A percentile compares a stretch with the other conserved stretches of the same genome.
Conservation (phyloP, 805 yeast genomes). For the Maudiozyma pseudohumilis region DNA sequence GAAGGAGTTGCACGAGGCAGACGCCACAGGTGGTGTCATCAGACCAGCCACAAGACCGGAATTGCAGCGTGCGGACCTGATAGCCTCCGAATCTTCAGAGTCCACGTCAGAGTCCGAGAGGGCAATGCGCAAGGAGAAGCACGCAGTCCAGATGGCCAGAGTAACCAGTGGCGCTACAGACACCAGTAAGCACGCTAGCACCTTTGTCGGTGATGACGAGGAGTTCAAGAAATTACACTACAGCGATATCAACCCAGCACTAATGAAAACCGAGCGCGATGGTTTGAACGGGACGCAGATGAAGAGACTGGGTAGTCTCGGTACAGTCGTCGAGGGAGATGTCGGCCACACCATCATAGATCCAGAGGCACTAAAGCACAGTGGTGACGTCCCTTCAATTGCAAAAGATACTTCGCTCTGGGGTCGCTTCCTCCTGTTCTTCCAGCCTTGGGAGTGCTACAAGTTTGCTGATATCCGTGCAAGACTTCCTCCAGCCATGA, state of each 20-base stretch:
- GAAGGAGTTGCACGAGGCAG: conserved; percentile 15
- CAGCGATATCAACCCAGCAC: conserved; percentile 15
- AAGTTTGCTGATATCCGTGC: conserved; percentile 37
- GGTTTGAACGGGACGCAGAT: not conserved
- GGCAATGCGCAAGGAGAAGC: not conserved
- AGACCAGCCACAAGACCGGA: conserved; percentile 25
- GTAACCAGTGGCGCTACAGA: conserved; percentile 2
- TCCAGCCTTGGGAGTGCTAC: conserved; percentile 38
- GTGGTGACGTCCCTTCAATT: conserved; percentile 9
- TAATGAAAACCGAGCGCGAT: conserved; percentile 1
- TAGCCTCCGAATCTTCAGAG: conserved; percentile 4
- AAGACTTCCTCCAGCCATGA: conserved; percentile 29
- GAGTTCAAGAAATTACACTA: conserved; percentile 19
- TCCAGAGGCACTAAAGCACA: conserved; percentile 14
- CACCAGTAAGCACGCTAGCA: conserved; percentile 4
- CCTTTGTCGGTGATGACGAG: conserved; percentile 24
- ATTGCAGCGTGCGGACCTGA: conserved; percentile 22
- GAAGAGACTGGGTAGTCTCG: conserved; percentile 6
- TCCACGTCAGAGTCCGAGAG: conserved; percentile 1
- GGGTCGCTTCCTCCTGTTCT: too few species aligned
- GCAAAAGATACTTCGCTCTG: conserved; percentile 14
- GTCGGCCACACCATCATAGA: conserved; percentile 21
- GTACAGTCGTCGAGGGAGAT: conserved; percentile 15
- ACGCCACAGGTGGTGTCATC: conserved; percentile 20
- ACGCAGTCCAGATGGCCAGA: conserved; percentile 4